Evolutionary conservation across 257 asterid genomes (phyloP), one percentile per base, ranked within the genome.

Genomic region (Avicennia marina): DNA sequence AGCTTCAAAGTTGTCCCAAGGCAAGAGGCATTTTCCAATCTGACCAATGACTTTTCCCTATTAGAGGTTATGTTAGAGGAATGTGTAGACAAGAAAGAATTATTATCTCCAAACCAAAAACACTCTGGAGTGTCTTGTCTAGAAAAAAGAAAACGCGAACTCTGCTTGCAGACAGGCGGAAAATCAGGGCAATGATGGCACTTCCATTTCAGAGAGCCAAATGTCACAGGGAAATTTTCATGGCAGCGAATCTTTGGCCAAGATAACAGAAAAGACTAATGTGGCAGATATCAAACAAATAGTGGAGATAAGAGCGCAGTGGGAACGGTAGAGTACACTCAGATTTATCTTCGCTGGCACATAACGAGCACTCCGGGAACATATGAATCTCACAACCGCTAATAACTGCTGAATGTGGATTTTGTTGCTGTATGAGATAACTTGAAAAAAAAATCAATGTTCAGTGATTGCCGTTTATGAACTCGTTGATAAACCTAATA

Each of bases 51-150:
- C 17, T 75, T 78, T 55, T 72, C 94, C 43, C 77, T 78, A 64
- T 62, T 87, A 17, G 98, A 85, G 38, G 81, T 73, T 66, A 82
- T 84, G 82, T 69, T 90, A 65, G 82, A 74, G 32, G 86, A 74
- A 53, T 60, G 75, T 60, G 58, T 63, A 21, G 78, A 69, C 66
- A 72, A 78, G 57, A 74, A 66, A 38, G 79, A 58, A 45, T 77
- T 78, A 56, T 63, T 51, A 43, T 55, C 73, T 43, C 71, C 73
- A 60, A 73, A 54, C 57, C 48, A 56, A 24, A 55, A 59, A 41
- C 67, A 56, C 25, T 19, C 47, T 47, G 78, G 39, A 57, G 62
- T 53, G 42, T 58, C 72, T 43, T 53, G 65, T 74, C 72, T 33
- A 64, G 87, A 76, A 61, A n/a, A 86, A 81, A 69, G 95, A 81